Evolutionary conservation across 1,284 basidiomycete species (phyloP), one percentile per base, ranked within the genome.

Genomic region (Ceraceosorus guamensis): DNA sequence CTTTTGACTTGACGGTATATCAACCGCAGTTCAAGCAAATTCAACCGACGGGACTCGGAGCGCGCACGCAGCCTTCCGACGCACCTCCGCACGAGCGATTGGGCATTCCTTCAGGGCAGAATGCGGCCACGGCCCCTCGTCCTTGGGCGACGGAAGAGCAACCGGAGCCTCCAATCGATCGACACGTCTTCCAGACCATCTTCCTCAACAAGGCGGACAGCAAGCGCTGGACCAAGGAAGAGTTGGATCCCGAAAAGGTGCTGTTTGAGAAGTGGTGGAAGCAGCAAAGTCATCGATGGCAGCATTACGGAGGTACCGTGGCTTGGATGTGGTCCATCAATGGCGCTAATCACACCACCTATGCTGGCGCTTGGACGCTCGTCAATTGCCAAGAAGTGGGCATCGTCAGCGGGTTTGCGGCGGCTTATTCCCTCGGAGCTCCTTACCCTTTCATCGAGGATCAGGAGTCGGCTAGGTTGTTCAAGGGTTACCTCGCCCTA

Each of bases 131-230:
- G 46, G 55, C 43, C 11, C 32, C 33, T 5, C 30, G 50, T 48
- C 34, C 24, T 48, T 18, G 18, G 18, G 35, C 13, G 18, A 45
- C 39, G 49, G 43, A 30, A 13, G 47, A 37, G 5, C 39, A 48
- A 13, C 50, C 59, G 35, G 59, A 64, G 44, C 63, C 77, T 0
- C 75, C 77, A 1, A 62, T 79, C 32, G 68, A 79, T 53, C 59
- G 79, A 54, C 83, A 84, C 64, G 80, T 84, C n/a, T 84, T 83
- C 73, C 83, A 84, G 75, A 84, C 83, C 8, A 84, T 85, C 66
- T 84, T 84, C 72, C 78, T 84, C 18, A 82, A 85, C 70, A 78
- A 81, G 33, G 79, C 80, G 31, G 79, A 78, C 39, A 73, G 78
- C 46, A 53, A 80, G 2, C 72, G 80, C 41, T 85, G 83, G 83